Conservation (phyloP, 2,329 filamentous ascomycete genomes). For the Phaeosphaeriaceae sp. region DNA sequence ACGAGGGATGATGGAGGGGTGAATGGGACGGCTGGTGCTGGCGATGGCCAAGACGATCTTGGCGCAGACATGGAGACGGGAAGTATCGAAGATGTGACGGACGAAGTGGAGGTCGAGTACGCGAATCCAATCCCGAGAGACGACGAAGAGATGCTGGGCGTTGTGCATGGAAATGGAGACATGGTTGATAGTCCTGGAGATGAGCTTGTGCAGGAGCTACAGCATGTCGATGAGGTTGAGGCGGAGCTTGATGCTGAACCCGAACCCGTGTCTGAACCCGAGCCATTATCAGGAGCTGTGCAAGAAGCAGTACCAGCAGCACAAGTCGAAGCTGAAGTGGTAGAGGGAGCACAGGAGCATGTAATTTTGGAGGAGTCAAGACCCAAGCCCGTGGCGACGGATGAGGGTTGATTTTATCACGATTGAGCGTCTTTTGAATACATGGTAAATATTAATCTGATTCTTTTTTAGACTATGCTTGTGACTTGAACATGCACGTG, state of each 20-base stretch:
- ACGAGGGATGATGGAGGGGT: neutral
- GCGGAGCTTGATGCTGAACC: neutral
- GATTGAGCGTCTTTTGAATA: neutral
- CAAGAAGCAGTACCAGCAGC: neutral
- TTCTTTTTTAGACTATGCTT: neutral
- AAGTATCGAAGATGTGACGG: constrained; percentile 19
- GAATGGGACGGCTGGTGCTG: constrained; percentile 1
- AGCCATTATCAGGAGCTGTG: neutral
- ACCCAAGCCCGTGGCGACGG: neutral
- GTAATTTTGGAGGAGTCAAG: neutral
- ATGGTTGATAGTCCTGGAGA: constrained; percentile 12
- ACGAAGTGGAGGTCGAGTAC: constrained; percentile 18
- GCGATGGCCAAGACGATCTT: neutral
- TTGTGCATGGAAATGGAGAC: constrained; percentile 22
- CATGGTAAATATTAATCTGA: neutral
- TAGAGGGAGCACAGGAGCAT: neutral
- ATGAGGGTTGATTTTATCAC: neutral
- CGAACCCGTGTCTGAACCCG: neutral
- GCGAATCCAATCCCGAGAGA: constrained; percentile 10
- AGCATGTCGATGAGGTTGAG: neutral
- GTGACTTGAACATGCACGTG: too few relatives aligned
- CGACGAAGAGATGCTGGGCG: constrained; percentile 3
- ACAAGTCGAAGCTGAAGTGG: neutral
- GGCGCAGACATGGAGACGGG: constrained; percentile 9
- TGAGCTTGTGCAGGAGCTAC: constrained; percentile 1